Evolutionary conservation across 208 protist species (phyloP), one percentile per base, ranked within the genome.

Genomic region (Crithidia brevicula): DNA sequence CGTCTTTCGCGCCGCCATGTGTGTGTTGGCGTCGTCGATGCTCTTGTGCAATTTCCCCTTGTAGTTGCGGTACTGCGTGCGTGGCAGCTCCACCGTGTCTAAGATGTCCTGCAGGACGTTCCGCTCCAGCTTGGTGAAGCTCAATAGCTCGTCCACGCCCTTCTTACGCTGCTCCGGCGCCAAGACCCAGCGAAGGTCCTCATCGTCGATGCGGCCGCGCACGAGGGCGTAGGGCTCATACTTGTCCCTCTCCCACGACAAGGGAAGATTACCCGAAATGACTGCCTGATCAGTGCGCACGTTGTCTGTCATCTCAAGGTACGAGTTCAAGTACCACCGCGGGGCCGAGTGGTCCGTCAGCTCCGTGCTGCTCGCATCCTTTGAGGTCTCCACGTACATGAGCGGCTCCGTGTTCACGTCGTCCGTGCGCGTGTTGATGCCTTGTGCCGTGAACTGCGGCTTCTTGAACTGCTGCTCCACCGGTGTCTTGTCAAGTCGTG

Each of bases 371-470:
- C 72, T 85, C 11, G 73, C 83, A 47, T 94, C 88, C 65, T 90
- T 88, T n/a, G 88, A 87, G 25, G 88, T 90, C 73, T 94, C 85
- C 23, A 94, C 88, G 74, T 94, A 94, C 85, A 94, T 91, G 23
- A 90, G 67, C 25, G 88, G 88, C 67, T 94, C 85, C 25, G 88
- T 94, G 67, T 94, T 94, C 30, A 94, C 84, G 59, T 94, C 83
- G 60, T 94, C 88, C 25, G 79, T 77, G 22, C 88, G 88, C 22
- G 62, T 88, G 63, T 94, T 94, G 51, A 94, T 94, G 59, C 88
- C 88, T 27, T 82, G 75, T n/a, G 83, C 77, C 1, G 85, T 87
- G 59, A 83, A 91, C 15, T 82, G 57, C n/a, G 88, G 85, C 67
- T 94, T 94, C 62, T 81, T 85, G 61, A 94, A 94, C 57, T 92